Evolutionary conservation across 1,284 basidiomycete species (phyloP).

Genomic region (Meira nashicola): DNA sequence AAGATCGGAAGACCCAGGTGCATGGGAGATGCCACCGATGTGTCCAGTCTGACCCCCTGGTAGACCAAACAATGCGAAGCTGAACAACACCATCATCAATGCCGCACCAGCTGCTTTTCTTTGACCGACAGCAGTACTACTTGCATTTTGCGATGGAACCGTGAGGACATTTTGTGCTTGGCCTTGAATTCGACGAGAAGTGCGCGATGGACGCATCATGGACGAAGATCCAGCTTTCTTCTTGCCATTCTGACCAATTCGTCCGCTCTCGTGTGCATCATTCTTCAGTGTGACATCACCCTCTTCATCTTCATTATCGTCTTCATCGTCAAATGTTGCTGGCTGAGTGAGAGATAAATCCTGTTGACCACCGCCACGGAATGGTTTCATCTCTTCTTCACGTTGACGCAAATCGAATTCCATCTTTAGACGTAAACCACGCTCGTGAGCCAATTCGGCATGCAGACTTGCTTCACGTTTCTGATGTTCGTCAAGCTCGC

Average conservation of each 20-base stretch:
- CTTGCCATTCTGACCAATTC: neutral
- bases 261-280: neutral
- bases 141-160: neutral
- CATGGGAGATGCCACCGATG: conserved; percentile 6
- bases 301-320: neutral
- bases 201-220: neutral
- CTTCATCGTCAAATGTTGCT: neutral
- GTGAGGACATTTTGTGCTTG: neutral
- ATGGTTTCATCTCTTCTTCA: neutral
- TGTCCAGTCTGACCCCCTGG: conserved; percentile 9
- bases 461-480: conserved; percentile 11
- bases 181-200: conserved; percentile 4
- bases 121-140: neutral
- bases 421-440: conserved; percentile 1
- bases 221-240: neutral
- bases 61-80: conserved; percentile 21
- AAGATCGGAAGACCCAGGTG: conserved; percentile 1
- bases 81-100: conserved; percentile 24
- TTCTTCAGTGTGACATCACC: neutral
- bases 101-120: conserved; percentile 16
- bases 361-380: neutral
- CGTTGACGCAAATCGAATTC: neutral
- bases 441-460: conserved; percentile 10
- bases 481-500: conserved; percentile 9
- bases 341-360: neutral